These are phyloP conservation scores for Paracoccidioides brasiliensis DNA, from an alignment of 2,329 filamentous ascomycete species.

Conservation along the genomic window DNA sequence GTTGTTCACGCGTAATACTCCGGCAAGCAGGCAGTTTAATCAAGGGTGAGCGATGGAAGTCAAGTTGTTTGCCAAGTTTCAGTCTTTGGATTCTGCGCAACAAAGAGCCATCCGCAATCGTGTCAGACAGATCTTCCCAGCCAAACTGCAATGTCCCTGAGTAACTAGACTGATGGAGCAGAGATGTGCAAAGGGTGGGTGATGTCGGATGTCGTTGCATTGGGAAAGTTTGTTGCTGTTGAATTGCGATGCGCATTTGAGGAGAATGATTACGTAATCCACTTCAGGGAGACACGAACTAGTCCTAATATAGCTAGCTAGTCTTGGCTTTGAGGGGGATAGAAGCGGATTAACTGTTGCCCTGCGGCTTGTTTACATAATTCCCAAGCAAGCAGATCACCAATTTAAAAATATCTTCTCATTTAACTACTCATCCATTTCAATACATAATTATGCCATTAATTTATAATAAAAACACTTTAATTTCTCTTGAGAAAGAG, in stretches of 20 bases:
- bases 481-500: too few relatives aligned
- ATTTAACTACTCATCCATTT: too few relatives aligned
- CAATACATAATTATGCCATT: too few relatives aligned
- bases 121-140: not conserved
- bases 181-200: not conserved
- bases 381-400: too few relatives aligned
- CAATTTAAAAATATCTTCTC: too few relatives aligned
- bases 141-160: not conserved
- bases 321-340: too few relatives aligned
- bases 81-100: not conserved
- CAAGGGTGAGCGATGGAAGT: not conserved
- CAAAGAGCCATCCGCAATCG: not conserved
- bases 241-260: not conserved
- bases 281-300: not conserved
- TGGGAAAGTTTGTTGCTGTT: not conserved
- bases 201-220: not conserved
- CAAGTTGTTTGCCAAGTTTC: not conserved
- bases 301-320: not conserved
- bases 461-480: too few relatives aligned
- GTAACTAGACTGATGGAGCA: not conserved
- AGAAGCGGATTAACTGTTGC: too few relatives aligned
- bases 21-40: not conserved
- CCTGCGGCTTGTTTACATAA: too few relatives aligned
- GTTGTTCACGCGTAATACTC: not conserved
- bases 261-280: not conserved